A percentile compares a stretch with the other conserved stretches of the same genome.
These are phyloP conservation scores for Hondaea fermentalgiana DNA, from an alignment of 108 stramenopile genomes.

Conservation along the genomic window DNA sequence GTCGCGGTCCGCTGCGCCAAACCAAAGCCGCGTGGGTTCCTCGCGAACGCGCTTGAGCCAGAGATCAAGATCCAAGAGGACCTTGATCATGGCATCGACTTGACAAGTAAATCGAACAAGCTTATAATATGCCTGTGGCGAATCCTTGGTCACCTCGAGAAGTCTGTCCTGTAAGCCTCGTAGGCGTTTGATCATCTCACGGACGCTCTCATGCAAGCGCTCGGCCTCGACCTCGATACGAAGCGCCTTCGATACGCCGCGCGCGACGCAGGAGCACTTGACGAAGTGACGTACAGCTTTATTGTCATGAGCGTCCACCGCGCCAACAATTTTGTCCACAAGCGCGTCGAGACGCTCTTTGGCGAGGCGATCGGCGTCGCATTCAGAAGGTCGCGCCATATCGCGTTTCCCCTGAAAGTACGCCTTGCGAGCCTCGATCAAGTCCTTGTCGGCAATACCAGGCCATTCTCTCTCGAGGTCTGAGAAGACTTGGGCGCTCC, in stretches of 20 bases:
- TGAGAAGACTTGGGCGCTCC: background rate
- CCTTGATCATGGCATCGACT: background rate
- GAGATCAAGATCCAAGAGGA: background rate
- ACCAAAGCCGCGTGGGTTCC: background rate
- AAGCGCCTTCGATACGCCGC: conserved; percentile 9
- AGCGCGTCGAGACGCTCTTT: background rate
- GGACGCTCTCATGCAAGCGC: background rate
- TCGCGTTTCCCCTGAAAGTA: background rate
- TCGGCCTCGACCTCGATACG: background rate
- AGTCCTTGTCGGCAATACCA: background rate
- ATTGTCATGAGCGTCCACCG: background rate
- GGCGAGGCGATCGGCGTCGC: background rate
- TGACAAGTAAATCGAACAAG: background rate
- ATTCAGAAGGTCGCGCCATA: background rate
- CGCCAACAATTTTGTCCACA: background rate
- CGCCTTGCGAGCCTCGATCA: background rate
- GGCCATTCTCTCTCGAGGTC: background rate
- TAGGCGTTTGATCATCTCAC: background rate
- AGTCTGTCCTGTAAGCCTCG: background rate
- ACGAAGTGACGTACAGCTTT: background rate
- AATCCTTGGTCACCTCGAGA: background rate
- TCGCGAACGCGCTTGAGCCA: background rate
- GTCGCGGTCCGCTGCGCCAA: background rate
- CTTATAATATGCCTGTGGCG: background rate
- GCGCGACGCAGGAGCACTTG: background rate